Base-by-base conservation (phyloP, 257 asterid species). In the Salvia rosmarinus region DNA sequence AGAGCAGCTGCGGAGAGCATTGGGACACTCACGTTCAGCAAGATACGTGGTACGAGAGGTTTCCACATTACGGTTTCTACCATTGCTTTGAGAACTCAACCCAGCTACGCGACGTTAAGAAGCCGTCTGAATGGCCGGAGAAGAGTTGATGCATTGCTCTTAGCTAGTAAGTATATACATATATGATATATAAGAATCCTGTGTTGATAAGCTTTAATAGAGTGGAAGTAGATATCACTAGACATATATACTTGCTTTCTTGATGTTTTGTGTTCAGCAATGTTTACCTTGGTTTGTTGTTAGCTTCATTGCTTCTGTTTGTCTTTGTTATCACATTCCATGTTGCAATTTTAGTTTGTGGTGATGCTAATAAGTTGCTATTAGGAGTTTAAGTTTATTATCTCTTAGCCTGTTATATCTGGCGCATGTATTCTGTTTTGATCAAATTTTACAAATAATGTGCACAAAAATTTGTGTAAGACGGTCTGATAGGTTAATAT, bases 1-100 rank as follows among this genome's bases (percentile, higher is more conserved):
- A 80, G 85, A 91, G 99, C 85, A 95, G 98, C 88, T 81, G 92
- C 21, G 99, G 98, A 1, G 99, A 94, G 82, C 99, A 95, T 12
- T 95, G 99, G 99, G 99, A 95, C 75, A 88, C 93, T 9, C 97
- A 89, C 51, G 84, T 28, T 2, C 78, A 68, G 10, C 85, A 91
- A 79, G 96, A 89, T 4, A 95, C 99, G 0, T 95, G 98, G 99
- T 95, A 91, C 30, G 99, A 95, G 84, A 81, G 79, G 44, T 89
- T 73, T 79, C 98, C 99, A 2, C 98, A 95, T 75, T 95, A 72
- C 50, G 96, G 96, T 32, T 95, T 95, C 87, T 83, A 82, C 76
- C 98, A 95, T 81, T 95, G 98, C 83, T 89, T 86, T 49, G 90
- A 91, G 82, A 95, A 91, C 87, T 91, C 98, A 3, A 85, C 75